phyloP scores from a whole-genome alignment of 2,329 filamentous ascomycete genomes.

The Aaosphaeria arxii region DNA sequence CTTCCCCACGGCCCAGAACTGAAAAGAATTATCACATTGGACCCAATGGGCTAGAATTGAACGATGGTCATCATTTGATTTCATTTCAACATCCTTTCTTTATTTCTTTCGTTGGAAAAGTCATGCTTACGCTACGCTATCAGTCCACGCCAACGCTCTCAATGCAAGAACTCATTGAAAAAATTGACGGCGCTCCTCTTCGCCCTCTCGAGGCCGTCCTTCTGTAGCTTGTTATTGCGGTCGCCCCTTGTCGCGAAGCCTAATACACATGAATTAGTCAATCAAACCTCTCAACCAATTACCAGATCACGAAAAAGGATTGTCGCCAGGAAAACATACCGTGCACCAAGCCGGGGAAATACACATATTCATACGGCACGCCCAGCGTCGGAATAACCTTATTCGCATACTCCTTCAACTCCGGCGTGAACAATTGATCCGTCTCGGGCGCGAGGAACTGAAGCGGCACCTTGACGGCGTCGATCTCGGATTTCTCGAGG shows the following conservation, averaged over 20 bases:
- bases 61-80: too few relatives aligned
- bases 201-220: constrained; percentile 29
- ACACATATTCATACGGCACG: constrained; percentile 29
- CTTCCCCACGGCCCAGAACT: too few relatives aligned
- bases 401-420: constrained; percentile 23
- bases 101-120: too few relatives aligned
- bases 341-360: constrained; percentile 30
- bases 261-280: too few relatives aligned
- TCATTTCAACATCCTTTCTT: too few relatives aligned
- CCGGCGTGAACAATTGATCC: constrained; percentile 23
- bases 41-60: too few relatives aligned
- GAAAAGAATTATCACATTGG: too few relatives aligned
- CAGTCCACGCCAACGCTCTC: too few relatives aligned
- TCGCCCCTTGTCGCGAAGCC: constrained; percentile 26
- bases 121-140: too few relatives aligned
- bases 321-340: constrained; percentile 4
- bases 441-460: constrained; percentile 30
- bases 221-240: constrained; percentile 21
- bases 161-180: constrained; percentile 26
- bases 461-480: constrained; percentile 26
- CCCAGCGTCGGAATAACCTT: constrained; percentile 22
- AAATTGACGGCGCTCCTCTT: constrained; percentile 28
- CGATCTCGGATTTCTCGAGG: constrained; percentile 27
- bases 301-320: too few relatives aligned
- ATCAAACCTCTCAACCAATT: too few relatives aligned